A percentile compares a stretch with the other conserved stretches of the same genome.
Evolutionary conservation across 139 green algal species (phyloP).

Genomic region (Chlorella vulgaris): DNA sequence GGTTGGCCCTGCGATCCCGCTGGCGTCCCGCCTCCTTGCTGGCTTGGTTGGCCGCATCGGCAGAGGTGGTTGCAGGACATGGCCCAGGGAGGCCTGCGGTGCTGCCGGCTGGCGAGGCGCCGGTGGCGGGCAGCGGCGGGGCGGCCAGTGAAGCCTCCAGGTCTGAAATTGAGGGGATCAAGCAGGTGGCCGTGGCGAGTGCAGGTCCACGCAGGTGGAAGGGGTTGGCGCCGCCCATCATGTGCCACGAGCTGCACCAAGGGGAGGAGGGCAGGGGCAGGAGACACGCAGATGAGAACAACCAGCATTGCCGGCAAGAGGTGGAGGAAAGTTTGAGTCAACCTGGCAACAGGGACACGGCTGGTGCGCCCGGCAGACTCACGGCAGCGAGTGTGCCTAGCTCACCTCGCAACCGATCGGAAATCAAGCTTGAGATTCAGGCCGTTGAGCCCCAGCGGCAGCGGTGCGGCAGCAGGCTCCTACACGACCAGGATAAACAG

Average conservation of each 20-base stretch:
- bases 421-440: conserved; percentile 32
- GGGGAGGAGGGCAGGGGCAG: neutral
- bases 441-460: conserved; percentile 6
- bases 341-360: neutral
- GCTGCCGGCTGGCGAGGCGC: neutral
- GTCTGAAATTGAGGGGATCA: conserved; percentile 27
- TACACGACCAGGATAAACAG: neutral
- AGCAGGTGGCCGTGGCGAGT: neutral
- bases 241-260: conserved; percentile 5
- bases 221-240: conserved; percentile 1
- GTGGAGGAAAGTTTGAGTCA: neutral
- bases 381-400: no score
- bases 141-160: conserved; percentile 15
- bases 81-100: neutral
- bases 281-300: neutral
- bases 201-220: conserved; percentile 5
- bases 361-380: neutral
- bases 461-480: neutral
- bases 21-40: neutral
- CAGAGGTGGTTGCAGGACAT: neutral
- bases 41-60: neutral
- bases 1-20: no score
- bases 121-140: neutral
- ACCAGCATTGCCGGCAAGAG: neutral
- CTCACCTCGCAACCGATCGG: neutral